These are phyloP conservation scores for Haplographium delicatum DNA, from an alignment of 495 filamentous ascomycete genomes.

Conservation along the genomic window DNA sequence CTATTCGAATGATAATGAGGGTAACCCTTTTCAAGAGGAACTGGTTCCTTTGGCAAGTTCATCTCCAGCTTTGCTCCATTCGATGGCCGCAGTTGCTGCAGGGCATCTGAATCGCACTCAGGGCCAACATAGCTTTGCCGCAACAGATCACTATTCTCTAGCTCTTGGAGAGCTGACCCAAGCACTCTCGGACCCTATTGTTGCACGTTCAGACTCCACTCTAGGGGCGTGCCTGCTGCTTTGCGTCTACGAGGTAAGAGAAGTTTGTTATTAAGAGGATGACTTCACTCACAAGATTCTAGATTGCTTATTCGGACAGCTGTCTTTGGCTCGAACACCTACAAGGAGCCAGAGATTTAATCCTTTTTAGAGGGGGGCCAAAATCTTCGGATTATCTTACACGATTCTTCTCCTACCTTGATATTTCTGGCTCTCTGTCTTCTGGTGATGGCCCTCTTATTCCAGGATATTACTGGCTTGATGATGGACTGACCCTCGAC, in stretches of 20 bases:
- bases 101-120: constrained; percentile 20
- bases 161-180: constrained; percentile 17
- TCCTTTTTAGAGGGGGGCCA: constrained; percentile 23
- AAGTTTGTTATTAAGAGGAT: not conserved
- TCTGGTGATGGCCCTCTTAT: constrained; percentile 17
- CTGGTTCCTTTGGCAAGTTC: constrained; percentile 18
- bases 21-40: constrained; percentile 24
- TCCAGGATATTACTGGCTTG: constrained; percentile 25
- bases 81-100: constrained; percentile 23
- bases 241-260: constrained; percentile 23
- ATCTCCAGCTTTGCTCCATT: constrained; percentile 19
- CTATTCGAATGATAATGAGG: constrained; percentile 24
- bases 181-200: constrained; percentile 12
- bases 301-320: constrained; percentile 23
- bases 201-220: constrained; percentile 18
- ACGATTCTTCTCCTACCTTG: constrained; percentile 24
- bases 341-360: constrained; percentile 23
- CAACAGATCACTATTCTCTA: constrained; percentile 18
- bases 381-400: constrained; percentile 16
- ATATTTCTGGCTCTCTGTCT: constrained; percentile 22
- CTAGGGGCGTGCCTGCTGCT: constrained; percentile 23
- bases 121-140: constrained; percentile 13
- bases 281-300: not conserved
- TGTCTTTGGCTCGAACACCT: constrained; percentile 24
- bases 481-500: constrained; percentile 5